Evolutionary conservation across 805 yeast species (phyloP), one percentile per base, ranked within the genome.

Genomic region (Nakazawaea ambrosiae): DNA sequence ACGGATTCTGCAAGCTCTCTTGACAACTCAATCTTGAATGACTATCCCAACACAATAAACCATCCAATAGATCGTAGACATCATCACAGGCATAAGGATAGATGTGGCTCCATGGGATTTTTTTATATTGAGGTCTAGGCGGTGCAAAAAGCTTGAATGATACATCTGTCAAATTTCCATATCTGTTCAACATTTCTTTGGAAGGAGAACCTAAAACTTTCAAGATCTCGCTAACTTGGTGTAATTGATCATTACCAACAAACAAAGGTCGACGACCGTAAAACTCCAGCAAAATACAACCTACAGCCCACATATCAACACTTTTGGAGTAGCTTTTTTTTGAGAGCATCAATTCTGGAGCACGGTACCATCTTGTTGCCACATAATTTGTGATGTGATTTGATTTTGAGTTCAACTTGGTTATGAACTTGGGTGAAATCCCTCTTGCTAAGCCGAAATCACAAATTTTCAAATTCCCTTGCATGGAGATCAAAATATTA

Each of bases 371-470:
- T 41, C 97, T 63, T 0, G 97, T 89, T 0, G 96, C 96, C 18
- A 89, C 96, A 53, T 89, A 89, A 48, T 77, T 80, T 9, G 95
- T 84, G 20, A 84, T 83, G 12, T 72, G 66, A 22, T 61, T 50
- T 3, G 61, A 43, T 27, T 54, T 60, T 12, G 63, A 56, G 34
- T 55, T 60, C 43, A 45, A 61, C 49, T 51, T 58, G 25, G 39
- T 53, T 55, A 50, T 56, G 45, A 39, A 56, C 27, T 48, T 46
- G 15, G 49, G 52, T 9, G 55, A 50, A 10, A 86, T 66, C 1
- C 95, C 94, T 51, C 97, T 65, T 1, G 97, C 95, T 25, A 89
- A 64, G 0, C 97, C 97, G 65, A 89, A 89, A 60, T 89, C 97
- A 58, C 97, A 87, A 14, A 89, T 85, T 53, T 89, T 89, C 34